These are phyloP conservation scores for Suillus subalutaceus DNA, from an alignment of 768 basidiomycete genomes.

Conservation along the genomic window DNA sequence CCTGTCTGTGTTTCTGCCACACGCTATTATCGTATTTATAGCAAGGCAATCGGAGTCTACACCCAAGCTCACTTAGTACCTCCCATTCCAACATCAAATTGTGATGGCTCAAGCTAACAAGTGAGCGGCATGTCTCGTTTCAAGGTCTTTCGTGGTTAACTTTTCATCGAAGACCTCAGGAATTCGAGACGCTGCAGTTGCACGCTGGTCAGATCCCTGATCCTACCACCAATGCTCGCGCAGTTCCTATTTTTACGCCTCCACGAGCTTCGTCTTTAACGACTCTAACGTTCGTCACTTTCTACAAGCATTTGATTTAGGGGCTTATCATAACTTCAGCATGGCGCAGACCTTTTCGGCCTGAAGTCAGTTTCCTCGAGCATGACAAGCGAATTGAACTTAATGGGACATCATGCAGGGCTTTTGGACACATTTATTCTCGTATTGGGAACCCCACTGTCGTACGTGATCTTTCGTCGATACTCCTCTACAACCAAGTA, in stretches of 20 bases:
- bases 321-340: conserved; percentile 34
- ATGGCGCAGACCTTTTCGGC: conserved; percentile 58
- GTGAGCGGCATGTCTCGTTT: conserved; percentile 10
- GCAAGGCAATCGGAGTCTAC: not conserved
- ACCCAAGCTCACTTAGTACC: not conserved
- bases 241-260: conserved; percentile 65
- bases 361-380: conserved; percentile 32
- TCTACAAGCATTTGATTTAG: not conserved
- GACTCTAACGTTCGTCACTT: conserved; percentile 43
- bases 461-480: conserved; percentile 35
- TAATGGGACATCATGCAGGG: conserved; percentile 24
- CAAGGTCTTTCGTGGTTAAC: not conserved
- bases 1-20: not conserved
- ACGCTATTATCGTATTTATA: not conserved
- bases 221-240: conserved; percentile 58
- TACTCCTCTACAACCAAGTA: not conserved
- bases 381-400: not conserved
- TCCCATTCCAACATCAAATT: not conserved
- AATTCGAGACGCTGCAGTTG: conserved; percentile 66
- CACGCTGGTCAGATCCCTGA: conserved; percentile 62
- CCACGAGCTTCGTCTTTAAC: conserved; percentile 60
- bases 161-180: conserved; percentile 36
- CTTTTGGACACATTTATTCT: conserved; percentile 54
- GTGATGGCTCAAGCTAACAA: conserved; percentile 30
- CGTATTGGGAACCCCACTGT: conserved; percentile 61